Evolutionary conservation across 768 basidiomycete species (phyloP), one percentile per base, ranked within the genome.

Genomic region (Phylloporus scabripes): DNA sequence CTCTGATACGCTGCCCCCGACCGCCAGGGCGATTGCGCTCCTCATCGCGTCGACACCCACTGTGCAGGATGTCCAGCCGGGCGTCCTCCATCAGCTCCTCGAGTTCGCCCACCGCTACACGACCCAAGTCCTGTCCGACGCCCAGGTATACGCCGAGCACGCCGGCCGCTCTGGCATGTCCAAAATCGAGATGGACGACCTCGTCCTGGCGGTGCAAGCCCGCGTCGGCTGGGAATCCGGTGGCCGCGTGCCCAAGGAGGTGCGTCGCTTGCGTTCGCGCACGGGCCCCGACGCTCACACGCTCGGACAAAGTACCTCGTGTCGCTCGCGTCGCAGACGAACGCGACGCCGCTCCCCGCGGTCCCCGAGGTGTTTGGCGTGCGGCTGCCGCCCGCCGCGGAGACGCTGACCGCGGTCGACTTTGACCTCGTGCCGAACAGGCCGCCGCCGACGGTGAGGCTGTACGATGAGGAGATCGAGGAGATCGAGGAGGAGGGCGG

Each of bases 141-240:
- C 88, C 26, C 81, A 82, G 55, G 86, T 91, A 17, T 92, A 92
- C 62, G 85, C 89, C 14, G 91, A 92, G 57, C 90, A 92, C 62
- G 90, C 86, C 17, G 86, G 87, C 12, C 76, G 83, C 38, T 65
- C 80, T 3, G 85, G 84, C 50, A 28, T 15, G 17, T 45, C 63
- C 43, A 90, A 86, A 70, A 74, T 92, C 47, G 89, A 91, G 55
- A 79, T 84, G 74, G 89, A 92, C 54, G 90, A 92, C 66, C 72
- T 88, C 41, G 77, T 80, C 4, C 74, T 92, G 34, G 87, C 89
- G 2, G 83, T 91, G 5, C 90, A 92, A 65, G 88, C 89, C 6
- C 82, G 90, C 49, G 91, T 92, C 4, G 91, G 90, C 37, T 92
- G 91, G 91, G 91, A 92, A 66, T 87, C 91, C 63, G 90, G 89